Evolutionary conservation across 2,329 filamentous ascomycete genomes (phyloP).

Genomic region (Colletotrichum tanaceti): DNA sequence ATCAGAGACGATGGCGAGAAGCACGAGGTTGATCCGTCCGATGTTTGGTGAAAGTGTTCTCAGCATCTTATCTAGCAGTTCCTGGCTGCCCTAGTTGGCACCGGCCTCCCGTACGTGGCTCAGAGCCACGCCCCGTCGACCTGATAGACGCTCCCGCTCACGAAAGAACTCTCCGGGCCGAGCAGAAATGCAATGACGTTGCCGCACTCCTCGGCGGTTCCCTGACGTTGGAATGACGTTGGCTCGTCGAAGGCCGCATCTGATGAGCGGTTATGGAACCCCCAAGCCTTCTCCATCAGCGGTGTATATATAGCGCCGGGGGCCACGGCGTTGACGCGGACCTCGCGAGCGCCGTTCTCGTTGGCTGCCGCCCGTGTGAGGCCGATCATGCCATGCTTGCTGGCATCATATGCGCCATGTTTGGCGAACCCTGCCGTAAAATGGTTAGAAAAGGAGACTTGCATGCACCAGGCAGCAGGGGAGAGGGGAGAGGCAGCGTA

Average conservation of each 20-base stretch:
- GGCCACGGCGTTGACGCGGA: conserved; percentile 60
- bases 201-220: conserved; percentile 60
- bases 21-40: conserved; percentile 80
- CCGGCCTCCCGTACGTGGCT: conserved; percentile 26
- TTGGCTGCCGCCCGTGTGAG: conserved; percentile 53
- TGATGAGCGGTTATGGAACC: conserved; percentile 47
- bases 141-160: conserved; percentile 59
- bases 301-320: conserved; percentile 62
- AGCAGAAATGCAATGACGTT: conserved; percentile 61
- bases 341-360: conserved; percentile 56
- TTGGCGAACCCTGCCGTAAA: conserved; percentile 46
- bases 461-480: background rate
- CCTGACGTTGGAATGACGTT: conserved; percentile 56
- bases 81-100: background rate
- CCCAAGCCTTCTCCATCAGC: conserved; percentile 58
- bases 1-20: conserved; percentile 84
- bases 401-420: conserved; percentile 53
- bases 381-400: conserved; percentile 54
- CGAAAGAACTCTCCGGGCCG: conserved; percentile 59
- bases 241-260: conserved; percentile 57
- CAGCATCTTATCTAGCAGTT: conserved; percentile 11
- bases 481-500: conserved; percentile 30
- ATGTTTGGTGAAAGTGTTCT: conserved; percentile 77
- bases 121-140: conserved; percentile 59
- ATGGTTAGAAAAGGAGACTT: conserved; percentile 19